A percentile compares a stretch with the other conserved stretches of the same genome.
These are phyloP conservation scores for Xanthoconium stramineum DNA, from an alignment of 768 basidiomycete species.

Conservation along the genomic window DNA sequence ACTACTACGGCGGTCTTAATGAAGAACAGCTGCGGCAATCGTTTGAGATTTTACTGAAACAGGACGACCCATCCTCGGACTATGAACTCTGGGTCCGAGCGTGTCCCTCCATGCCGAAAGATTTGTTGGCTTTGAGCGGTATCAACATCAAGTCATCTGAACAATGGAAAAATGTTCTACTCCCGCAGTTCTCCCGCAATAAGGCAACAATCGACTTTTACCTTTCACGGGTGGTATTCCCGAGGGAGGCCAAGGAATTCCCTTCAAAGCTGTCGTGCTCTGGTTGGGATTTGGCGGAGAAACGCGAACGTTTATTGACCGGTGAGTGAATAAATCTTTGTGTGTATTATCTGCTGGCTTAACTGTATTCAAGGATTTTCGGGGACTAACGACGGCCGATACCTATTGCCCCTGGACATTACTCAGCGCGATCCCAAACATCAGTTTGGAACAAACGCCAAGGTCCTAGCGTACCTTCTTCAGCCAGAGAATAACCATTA, in stretches of 20 bases:
- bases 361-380: conserved; percentile 30
- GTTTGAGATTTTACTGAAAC: conserved; percentile 2
- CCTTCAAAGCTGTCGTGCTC: conserved; percentile 33
- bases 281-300: conserved; percentile 38
- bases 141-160: conserved; percentile 25
- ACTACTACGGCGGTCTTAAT: conserved; percentile 36
- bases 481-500: conserved; percentile 22
- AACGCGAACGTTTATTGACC: conserved; percentile 13
- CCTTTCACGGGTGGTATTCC: conserved; percentile 37
- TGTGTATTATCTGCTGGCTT: neutral
- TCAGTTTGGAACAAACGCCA: conserved; percentile 45
- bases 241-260: conserved; percentile 38
- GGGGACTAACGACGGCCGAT: conserved; percentile 39
- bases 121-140: neutral
- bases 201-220: conserved; percentile 35
- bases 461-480: conserved; percentile 30
- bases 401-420: conserved; percentile 37
- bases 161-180: conserved; percentile 21
- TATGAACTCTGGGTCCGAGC: neutral
- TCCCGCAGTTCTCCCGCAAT: conserved; percentile 30
- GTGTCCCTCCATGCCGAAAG: neutral
- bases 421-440: conserved; percentile 26
- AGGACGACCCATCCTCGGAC: conserved; percentile 1
- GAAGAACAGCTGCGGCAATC: neutral
- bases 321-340: conserved; percentile 1